Evolutionary conservation across 495 filamentous ascomycete genomes (phyloP).

Genomic region (Penicillium roqueforti): DNA sequence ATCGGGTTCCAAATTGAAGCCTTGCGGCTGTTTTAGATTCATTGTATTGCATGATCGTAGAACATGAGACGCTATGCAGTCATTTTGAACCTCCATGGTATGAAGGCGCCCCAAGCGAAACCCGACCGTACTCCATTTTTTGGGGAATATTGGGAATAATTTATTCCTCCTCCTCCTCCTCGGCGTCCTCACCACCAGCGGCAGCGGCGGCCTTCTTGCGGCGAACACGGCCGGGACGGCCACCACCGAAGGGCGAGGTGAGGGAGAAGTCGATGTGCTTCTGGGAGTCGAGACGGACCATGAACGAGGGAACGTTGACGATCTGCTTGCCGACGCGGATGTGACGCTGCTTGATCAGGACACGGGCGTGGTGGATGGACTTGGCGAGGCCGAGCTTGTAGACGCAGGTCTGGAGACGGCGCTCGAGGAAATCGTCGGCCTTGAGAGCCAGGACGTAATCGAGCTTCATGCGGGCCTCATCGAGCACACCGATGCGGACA

Average conservation of each 20-base stretch:
- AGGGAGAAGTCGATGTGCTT: constrained; percentile 99
- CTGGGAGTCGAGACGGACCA: constrained; percentile 99
- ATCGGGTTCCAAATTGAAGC: constrained; percentile 37
- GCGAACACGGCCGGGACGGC: constrained; percentile 90
- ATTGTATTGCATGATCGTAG: constrained; percentile 45
- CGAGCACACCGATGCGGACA: constrained; percentile 98
- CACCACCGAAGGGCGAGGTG: constrained; percentile 95
- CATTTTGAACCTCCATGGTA: constrained; percentile 38
- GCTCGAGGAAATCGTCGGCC: constrained; percentile 99
- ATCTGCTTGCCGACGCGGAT: constrained; percentile 99
- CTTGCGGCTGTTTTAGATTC: constrained; percentile 39
- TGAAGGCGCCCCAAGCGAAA: constrained; percentile 41
- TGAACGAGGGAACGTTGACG: constrained; percentile 98
- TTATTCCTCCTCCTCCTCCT: constrained; percentile 82
- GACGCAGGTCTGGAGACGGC: constrained; percentile 97
- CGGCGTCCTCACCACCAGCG: constrained; percentile 81
- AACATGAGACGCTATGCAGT: constrained; percentile 45
- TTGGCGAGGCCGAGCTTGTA: constrained; percentile 99
- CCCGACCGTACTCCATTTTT: constrained; percentile 40
- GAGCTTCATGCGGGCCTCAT: constrained; percentile 99
- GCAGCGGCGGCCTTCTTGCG: constrained; percentile 99
- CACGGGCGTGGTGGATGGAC: constrained; percentile 99
- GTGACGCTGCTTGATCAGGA: constrained; percentile 97
- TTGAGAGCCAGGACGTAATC: constrained; percentile 99
- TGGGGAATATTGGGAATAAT: constrained; percentile 21